Evolutionary conservation across 2,329 filamentous ascomycete species (phyloP).

Genomic region (Pseudopithomyces maydicus): DNA sequence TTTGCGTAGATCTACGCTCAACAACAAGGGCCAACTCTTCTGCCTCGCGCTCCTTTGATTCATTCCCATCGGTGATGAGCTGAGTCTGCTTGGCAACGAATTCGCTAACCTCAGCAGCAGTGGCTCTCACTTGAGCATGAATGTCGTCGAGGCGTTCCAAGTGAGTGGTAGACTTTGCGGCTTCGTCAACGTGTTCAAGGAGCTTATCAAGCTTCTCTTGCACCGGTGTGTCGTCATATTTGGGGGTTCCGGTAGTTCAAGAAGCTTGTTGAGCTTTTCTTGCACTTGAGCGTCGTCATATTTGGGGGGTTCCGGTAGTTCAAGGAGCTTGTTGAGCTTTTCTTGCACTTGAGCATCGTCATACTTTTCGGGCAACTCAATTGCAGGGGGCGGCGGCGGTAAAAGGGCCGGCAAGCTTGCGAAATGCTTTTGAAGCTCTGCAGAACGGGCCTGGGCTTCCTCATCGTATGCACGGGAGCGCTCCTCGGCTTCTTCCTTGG

Average conservation of each 20-base stretch:
- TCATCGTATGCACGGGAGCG: conserved; percentile 49
- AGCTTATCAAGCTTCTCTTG: conserved; percentile 39
- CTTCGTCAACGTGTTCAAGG: conserved; percentile 63
- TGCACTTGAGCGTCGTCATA: conserved; percentile 61
- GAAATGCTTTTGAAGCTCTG: conserved; percentile 49
- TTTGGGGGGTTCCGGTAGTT: background rate
- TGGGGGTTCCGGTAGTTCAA: background rate
- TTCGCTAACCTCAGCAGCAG: conserved; percentile 80
- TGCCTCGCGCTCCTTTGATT: conserved; percentile 77
- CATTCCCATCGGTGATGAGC: conserved; percentile 75
- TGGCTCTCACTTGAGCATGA: conserved; percentile 82
- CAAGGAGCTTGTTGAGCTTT: conserved; percentile 54
- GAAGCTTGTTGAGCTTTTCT: conserved; percentile 58
- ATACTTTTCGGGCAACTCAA: conserved; percentile 40
- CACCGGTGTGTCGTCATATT: too few relatives aligned
- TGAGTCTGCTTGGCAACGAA: conserved; percentile 80
- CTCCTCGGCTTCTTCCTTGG: conserved; percentile 51
- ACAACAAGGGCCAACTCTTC: conserved; percentile 81
- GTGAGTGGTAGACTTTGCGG: conserved; percentile 73
- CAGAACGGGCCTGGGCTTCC: conserved; percentile 49
- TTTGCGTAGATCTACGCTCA: conserved; percentile 73
- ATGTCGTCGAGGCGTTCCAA: conserved; percentile 87
- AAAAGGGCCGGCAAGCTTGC: conserved; percentile 51
- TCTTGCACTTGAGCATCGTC: conserved; percentile 64
- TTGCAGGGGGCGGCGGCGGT: conserved; percentile 55